Conservation (phyloP, 208 protist genomes). For the Leishmania martiniquensis region DNA sequence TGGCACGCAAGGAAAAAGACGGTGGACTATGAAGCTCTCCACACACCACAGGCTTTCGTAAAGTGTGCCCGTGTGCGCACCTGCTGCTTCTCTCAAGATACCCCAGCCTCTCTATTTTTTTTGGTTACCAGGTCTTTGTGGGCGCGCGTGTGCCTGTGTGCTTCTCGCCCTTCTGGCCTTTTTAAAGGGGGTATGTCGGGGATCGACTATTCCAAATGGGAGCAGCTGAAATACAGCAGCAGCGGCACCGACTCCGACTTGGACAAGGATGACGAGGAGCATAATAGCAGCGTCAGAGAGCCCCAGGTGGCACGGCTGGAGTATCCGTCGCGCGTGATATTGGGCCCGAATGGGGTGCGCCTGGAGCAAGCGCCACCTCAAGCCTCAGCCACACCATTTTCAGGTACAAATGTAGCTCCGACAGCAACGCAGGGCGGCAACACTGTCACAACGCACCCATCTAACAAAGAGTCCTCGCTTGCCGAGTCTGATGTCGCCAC, state of each 20-base stretch:
- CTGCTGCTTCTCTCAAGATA: background rate
- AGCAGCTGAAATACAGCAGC: conserved; percentile 50
- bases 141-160: background rate
- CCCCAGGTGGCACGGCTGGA: conserved; percentile 59
- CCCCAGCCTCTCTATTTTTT: background rate
- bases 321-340: conserved; percentile 63
- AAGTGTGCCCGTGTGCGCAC: background rate
- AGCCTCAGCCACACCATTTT: conserved; percentile 59
- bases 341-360: conserved; percentile 63
- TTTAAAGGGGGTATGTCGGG: conserved; percentile 27
- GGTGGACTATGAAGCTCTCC: too few species aligned
- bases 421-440: too few species aligned
- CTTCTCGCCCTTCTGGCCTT: too few species aligned
- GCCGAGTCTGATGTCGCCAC: too few species aligned
- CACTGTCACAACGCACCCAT: background rate
- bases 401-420: too few species aligned
- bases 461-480: background rate
- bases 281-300: background rate
- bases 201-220: conserved; percentile 90
- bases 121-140: background rate
- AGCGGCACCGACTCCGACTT: background rate
- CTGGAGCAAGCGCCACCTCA: conserved; percentile 35
- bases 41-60: background rate
- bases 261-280: background rate
- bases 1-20: too few species aligned